Base-by-base conservation (phyloP, 495 filamentous ascomycete species). In the Daldinia decipiens region DNA sequence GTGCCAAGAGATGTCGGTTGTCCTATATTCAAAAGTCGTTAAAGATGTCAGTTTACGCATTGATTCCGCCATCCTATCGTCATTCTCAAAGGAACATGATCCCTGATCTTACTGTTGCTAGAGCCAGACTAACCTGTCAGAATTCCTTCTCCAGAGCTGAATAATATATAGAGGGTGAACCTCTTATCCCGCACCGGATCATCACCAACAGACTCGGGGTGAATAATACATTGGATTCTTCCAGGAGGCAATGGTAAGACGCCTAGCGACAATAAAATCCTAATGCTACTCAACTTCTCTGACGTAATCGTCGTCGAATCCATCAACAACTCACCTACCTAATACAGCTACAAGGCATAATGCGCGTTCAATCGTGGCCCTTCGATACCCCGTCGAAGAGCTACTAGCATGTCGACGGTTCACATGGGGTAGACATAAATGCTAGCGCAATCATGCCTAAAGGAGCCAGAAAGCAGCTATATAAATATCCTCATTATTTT, bases 1-100 rank as follows among this genome's bases (percentile, higher is more conserved):
- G 45, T 26, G 13, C 29, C 50, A 8, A 50, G 19, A 12, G 5
- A 29, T 52, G 11, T 29, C 19, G 3, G 26, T 29, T 9, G 17
- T 45, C 40, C 8, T 45, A 45, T 55, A 55, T 34, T 34, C 26
- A 43, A 3, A 27, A 0, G 15, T 45, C 19, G 9, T 26, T 15
- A 13, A 45, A 55, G 60, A 63, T 51, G 57, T 56, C 50, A 57
- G 13, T 36, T n/a, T 39, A 19, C 57, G 50, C 57, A 62, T 62
- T 52, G 17, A 67, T 66, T 62, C 68, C 51, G 52, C 34, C 62
- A 66, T 59, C 19, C 12, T 24, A n/a, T 39, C 40, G 19, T 19
- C 39, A 24, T 65, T 50, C 15, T 26, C 21, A 11, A 8, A 63
- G 68, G 59, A 67, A 34, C 7, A 13, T 9, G 9, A 55, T 59